Conservation (phyloP, 176 grass and related monocot species). For the Cocos nucifera region DNA sequence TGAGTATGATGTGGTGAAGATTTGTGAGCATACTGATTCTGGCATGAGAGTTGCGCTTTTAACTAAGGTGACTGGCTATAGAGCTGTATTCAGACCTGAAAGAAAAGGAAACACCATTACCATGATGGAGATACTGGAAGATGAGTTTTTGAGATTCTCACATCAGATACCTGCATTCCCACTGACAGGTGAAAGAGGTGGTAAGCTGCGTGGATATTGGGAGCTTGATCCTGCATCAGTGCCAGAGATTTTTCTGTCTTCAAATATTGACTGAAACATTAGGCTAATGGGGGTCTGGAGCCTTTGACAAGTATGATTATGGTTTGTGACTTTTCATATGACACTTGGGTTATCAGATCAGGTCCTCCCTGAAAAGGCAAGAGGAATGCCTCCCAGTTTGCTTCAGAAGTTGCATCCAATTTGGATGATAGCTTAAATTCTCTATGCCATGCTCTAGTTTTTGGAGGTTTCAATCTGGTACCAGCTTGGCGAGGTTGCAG, state of each 20-base stretch:
- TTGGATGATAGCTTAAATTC: too few relatives aligned
- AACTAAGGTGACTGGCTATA: conserved; percentile 43
- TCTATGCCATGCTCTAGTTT: too few relatives aligned
- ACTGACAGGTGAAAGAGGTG: conserved; percentile 50
- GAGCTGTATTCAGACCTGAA: conserved; percentile 53
- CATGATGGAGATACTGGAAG: conserved; percentile 27
- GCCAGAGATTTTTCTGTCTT: conserved; percentile 51
- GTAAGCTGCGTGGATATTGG: conserved; percentile 56
- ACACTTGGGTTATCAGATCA: too few relatives aligned
- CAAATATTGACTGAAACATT: too few relatives aligned
- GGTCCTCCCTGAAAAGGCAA: too few relatives aligned
- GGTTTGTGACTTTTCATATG: too few relatives aligned
- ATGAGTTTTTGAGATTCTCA: conserved; percentile 60
- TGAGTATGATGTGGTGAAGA: conserved; percentile 48
- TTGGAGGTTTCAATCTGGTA: too few relatives aligned
- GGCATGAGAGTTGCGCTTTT: conserved; percentile 34
- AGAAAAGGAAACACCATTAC: conserved; percentile 5
- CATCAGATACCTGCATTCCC: conserved; percentile 54
- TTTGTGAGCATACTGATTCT: conserved; percentile 33
- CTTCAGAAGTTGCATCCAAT: too few relatives aligned
- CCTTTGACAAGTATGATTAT: too few relatives aligned
- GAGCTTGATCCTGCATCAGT: conserved; percentile 82
- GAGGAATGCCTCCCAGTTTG: too few relatives aligned
- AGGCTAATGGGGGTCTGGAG: too few relatives aligned
- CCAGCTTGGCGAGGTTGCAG: too few relatives aligned